Percentiles rank a stretch among this genome's conserved stretches.
Conservation (phyloP, 2,329 filamentous ascomycete species). For the Hypoxylon sp. region DNA sequence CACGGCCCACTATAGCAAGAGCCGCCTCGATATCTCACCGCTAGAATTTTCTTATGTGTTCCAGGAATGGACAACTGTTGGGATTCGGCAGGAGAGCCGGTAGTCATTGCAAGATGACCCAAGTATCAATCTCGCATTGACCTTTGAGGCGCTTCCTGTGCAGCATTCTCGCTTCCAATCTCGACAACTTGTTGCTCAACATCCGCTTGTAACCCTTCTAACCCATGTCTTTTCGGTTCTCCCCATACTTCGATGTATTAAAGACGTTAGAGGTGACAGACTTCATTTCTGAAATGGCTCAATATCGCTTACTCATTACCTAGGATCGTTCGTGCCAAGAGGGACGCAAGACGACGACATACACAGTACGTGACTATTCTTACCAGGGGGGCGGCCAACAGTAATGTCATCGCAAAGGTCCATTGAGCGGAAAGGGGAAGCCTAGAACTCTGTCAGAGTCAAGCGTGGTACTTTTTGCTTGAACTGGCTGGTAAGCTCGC, state of each 20-base stretch:
- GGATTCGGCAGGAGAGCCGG: background rate
- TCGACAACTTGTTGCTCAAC: background rate
- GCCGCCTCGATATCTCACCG: background rate
- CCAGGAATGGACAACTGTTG: background rate
- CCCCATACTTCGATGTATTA: background rate
- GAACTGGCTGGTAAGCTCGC: background rate
- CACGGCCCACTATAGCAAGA: slow-evolving; percentile 17
- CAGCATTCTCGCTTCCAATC: background rate
- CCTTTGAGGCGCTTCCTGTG: slow-evolving; percentile 11
- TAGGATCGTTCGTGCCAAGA: slow-evolving; percentile 16
- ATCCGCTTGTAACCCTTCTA: slow-evolving; percentile 1
- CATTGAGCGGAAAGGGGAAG: slow-evolving; percentile 10
- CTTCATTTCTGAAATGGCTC: slow-evolving; percentile 12
- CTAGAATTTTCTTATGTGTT: background rate
- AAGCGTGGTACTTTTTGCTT: slow-evolving; percentile 11
- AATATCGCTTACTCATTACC: slow-evolving; percentile 26
- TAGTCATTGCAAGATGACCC: slow-evolving; percentile 5
- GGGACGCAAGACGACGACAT: slow-evolving; percentile 5
- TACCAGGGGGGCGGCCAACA: slow-evolving; percentile 1
- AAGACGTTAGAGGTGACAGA: slow-evolving; percentile 19
- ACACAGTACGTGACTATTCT: background rate
- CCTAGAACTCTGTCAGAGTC: slow-evolving; percentile 19
- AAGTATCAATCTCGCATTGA: slow-evolving; percentile 26
- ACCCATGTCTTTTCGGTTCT: slow-evolving; percentile 11
- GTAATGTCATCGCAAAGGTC: slow-evolving; percentile 6